phyloP scores from a whole-genome alignment of 2,329 filamentous ascomycete species.

The Sporothrix luriei region DNA sequence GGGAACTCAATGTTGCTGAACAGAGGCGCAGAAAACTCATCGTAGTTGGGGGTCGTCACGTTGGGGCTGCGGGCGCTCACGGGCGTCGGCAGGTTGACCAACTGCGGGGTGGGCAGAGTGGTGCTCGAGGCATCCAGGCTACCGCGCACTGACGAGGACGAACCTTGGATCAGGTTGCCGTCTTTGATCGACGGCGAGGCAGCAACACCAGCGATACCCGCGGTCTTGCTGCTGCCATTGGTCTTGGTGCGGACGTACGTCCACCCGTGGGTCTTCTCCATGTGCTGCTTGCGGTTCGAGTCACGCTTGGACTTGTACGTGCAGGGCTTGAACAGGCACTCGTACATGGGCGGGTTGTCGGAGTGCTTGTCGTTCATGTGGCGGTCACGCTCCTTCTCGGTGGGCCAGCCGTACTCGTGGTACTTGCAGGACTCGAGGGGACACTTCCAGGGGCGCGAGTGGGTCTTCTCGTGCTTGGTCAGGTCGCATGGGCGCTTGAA shows the following conservation, averaged over 20 bases:
- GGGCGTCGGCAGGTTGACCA: constrained; percentile 65
- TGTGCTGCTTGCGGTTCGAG: constrained; percentile 97
- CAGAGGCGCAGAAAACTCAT: constrained; percentile 41
- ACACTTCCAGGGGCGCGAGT: constrained; percentile 96
- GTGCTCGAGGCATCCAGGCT: constrained; percentile 49
- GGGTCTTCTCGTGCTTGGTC: constrained; percentile 97
- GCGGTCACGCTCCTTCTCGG: constrained; percentile 94
- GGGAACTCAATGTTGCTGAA: constrained; percentile 50
- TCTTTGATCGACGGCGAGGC: constrained; percentile 10
- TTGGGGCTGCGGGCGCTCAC: constrained; percentile 59
- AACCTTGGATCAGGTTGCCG: not conserved
- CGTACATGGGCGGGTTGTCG: constrained; percentile 73
- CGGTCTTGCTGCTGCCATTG: constrained; percentile 68
- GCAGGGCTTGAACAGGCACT: constrained; percentile 81
- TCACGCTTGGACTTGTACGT: constrained; percentile 93
- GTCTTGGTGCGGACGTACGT: constrained; percentile 90
- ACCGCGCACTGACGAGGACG: constrained; percentile 38
- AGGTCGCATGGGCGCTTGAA: constrained; percentile 97
- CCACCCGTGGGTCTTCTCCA: constrained; percentile 96
- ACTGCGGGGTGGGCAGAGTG: constrained; percentile 59
- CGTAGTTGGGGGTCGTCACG: constrained; percentile 61
- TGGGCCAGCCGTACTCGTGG: constrained; percentile 86
- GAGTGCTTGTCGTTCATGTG: constrained; percentile 98
- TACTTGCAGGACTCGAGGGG: constrained; percentile 82
- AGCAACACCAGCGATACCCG: not conserved